phyloP scores from a whole-genome alignment of 148 eudicot genomes.

The Suaeda aralocaspica region DNA sequence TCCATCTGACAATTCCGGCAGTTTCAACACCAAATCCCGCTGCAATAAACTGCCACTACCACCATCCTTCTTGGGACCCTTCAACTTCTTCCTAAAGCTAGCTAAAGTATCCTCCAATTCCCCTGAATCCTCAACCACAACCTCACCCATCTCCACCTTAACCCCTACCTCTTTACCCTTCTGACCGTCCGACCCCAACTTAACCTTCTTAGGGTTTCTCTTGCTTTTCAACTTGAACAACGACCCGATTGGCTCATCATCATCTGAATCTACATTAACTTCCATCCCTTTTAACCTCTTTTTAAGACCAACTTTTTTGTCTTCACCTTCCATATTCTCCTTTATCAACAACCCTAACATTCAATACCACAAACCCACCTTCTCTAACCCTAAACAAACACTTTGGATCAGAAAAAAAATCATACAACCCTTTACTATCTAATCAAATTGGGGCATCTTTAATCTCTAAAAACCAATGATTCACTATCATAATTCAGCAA shows the following conservation, averaged over 20 bases:
- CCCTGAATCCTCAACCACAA: slow-evolving; percentile 45
- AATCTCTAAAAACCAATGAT: slow-evolving; percentile 15
- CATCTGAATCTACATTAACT: slow-evolving; percentile 54
- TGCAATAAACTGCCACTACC: slow-evolving; percentile 27
- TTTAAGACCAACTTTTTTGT: slow-evolving; percentile 43
- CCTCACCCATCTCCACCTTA: slow-evolving; percentile 29
- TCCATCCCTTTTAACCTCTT: slow-evolving; percentile 45
- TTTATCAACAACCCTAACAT: slow-evolving; percentile 29
- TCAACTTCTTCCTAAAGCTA: slow-evolving; percentile 77
- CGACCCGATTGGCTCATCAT: slow-evolving; percentile 78
- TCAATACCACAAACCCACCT: slow-evolving; percentile 7
- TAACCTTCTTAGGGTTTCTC: slow-evolving; percentile 48
- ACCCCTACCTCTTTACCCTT: slow-evolving; percentile 33
- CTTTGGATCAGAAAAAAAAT: slow-evolving; percentile 8
- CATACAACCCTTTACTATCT: slow-evolving; percentile 7
- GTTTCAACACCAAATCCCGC: slow-evolving; percentile 23
- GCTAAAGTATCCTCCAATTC: slow-evolving; percentile 96
- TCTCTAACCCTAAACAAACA: slow-evolving; percentile 27
- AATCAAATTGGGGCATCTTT: slow-evolving; percentile 19
- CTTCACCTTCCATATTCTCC: slow-evolving; percentile 61
- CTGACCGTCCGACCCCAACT: slow-evolving; percentile 36
- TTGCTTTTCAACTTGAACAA: slow-evolving; percentile 63
- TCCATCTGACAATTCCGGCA: slow-evolving; percentile 27
- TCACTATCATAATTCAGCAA: slow-evolving; percentile 21
- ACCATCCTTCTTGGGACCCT: slow-evolving; percentile 68